Evolutionary conservation across 2,329 filamentous ascomycete genomes (phyloP), one percentile per base, ranked within the genome.

Genomic region (Diaporthe batatas): DNA sequence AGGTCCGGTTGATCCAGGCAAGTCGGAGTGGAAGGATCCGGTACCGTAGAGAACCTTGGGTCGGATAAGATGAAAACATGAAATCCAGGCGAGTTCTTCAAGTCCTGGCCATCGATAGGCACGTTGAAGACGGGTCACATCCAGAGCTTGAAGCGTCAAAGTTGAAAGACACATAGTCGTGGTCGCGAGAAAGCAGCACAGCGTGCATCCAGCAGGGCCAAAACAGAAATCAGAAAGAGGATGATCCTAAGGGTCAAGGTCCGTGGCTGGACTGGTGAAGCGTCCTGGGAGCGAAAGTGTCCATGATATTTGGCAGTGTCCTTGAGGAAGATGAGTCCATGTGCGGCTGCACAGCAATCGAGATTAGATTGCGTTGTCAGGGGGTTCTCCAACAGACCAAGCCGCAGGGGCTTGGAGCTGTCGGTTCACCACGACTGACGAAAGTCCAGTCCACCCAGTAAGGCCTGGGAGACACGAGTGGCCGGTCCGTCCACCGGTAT

Each of bases 341-440:
- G 55, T 72, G 72, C 72, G 72, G 70, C 34, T 69, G 72, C 72
- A 74, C 72, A 49, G 70, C 72, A 74, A 69, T 72, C 72, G 65
- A 10, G 58, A 72, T 72, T 58, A 53, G 70, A 74, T 51, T 68
- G 72, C 62, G 18, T 2, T 25, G 12, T 39, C 29, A 57, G 10
- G 5, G 34, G 6, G 21, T 12, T 12, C 55, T 53, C 42, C 32
- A 53, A 23, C 34, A 70, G 32, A 54, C 34, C 68, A 62, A 70
- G 68, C 55, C 34, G 25, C 18, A n/a, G 21, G 25, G n/a, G 32
- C 42, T 62, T 62, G 11, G 68, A 64, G 3, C 21, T 25, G 23
- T 12, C 6, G 29, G 23, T 34, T 34, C 21, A 21, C 25, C 53
- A 49, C n/a, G 8, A 62, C 23, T 39, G 32, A 62, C 23, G 2